Percentiles rank a stretch among this genome's conserved stretches.
Conservation (phyloP, 805 yeast genomes). For the Candida silvicultrix region DNA sequence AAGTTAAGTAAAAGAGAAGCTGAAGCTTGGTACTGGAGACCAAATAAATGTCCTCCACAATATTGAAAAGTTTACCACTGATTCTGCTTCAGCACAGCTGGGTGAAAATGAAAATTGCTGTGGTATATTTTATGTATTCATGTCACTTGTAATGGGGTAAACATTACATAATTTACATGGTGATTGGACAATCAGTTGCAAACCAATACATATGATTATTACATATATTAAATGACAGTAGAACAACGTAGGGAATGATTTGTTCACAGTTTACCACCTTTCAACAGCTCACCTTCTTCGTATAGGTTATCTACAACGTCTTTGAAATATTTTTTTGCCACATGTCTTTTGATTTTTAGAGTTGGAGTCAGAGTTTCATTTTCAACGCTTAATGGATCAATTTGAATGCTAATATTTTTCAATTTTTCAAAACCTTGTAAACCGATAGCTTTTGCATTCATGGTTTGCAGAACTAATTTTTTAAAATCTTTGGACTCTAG, state of each 20-base stretch:
- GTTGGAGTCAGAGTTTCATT: constrained; percentile 65
- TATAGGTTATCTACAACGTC: constrained; percentile 37
- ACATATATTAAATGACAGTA: no score
- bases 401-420: constrained; percentile 44
- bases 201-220: no score
- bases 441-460: constrained; percentile 3
- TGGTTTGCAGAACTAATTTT: not conserved
- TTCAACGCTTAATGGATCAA: constrained; percentile 54
- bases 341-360: constrained; percentile 44
- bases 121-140: no score
- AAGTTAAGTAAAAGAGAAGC: not conserved
- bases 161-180: no score
- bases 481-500: constrained; percentile 2
- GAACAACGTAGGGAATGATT: no score
- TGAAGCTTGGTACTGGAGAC: not conserved
- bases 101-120: no score
- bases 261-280: not conserved
- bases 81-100: no score
- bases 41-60: no score
- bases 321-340: constrained; percentile 38
- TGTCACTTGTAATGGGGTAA: no score
- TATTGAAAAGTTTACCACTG: no score
- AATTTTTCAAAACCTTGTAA: constrained; percentile 59
- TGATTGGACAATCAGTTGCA: no score
- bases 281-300: constrained; percentile 32